phyloP scores from a whole-genome alignment of 495 filamentous ascomycete genomes.

The Margaritispora aquatica region DNA sequence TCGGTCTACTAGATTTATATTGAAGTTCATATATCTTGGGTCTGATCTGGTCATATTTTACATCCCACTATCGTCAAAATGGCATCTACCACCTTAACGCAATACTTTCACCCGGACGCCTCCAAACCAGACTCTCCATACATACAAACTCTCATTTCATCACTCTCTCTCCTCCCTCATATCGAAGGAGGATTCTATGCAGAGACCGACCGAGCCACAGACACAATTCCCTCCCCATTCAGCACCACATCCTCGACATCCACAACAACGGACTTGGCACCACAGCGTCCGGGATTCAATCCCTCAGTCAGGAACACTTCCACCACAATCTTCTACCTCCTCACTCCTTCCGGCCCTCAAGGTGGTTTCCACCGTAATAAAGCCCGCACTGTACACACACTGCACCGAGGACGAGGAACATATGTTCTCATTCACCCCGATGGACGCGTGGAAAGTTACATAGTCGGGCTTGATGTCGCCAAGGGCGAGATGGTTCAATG shows the following conservation, averaged over 20 bases:
- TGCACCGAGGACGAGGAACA: constrained; percentile 50
- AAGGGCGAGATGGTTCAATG: constrained; percentile 57
- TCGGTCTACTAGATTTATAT: too few species aligned
- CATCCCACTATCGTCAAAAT: not conserved
- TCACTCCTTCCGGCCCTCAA: constrained; percentile 48
- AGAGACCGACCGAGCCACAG: constrained; percentile 52
- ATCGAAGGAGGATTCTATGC: constrained; percentile 60
- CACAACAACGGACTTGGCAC: constrained; percentile 14
- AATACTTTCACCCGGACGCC: constrained; percentile 23
- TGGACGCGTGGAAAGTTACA: constrained; percentile 51
- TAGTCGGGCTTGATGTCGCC: constrained; percentile 50
- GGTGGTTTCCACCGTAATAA: constrained; percentile 56
- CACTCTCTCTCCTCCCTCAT: constrained; percentile 43
- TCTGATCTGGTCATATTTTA: not conserved
- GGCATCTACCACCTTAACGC: constrained; percentile 7
- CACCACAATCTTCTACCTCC: constrained; percentile 54
- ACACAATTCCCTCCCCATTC: constrained; percentile 46
- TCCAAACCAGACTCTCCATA: constrained; percentile 28
- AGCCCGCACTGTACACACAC: constrained; percentile 54
- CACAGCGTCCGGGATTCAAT: constrained; percentile 28
- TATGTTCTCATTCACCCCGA: constrained; percentile 57
- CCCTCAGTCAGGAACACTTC: constrained; percentile 36
- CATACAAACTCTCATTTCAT: constrained; percentile 35
- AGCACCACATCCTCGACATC: constrained; percentile 19
- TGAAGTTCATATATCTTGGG: too few species aligned